Evolutionary conservation across 164 flowering plant genomes (phyloP), one percentile per base, ranked within the genome.

Genomic region (Saururus chinensis): DNA sequence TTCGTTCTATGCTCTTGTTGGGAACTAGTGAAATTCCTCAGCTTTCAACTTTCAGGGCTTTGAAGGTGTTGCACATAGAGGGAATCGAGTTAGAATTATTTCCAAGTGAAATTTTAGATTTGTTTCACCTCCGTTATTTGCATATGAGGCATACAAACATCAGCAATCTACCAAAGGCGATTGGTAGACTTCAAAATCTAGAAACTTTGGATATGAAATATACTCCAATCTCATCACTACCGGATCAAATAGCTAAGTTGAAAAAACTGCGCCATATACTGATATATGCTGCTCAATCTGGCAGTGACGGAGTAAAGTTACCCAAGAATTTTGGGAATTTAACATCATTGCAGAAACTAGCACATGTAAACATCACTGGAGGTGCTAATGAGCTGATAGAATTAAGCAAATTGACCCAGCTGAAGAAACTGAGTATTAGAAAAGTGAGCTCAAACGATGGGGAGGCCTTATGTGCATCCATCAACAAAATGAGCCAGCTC

Each of bases 1-100:
- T 76, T 40, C 80, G 82, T 40, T 66, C 82, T 14, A 55, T 76
- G 22, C 67, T 76, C 40, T 63, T 73, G 7, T 69, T 73, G 51
- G 53, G 61, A 20, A 41, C 71, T 20, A 68, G 60, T 20, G 56
- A 25, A 16, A 54, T 55, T 26, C 57, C 66, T 16, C 21, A 73
- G 17, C 68, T 63, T 19, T 62, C 75, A 26, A 64, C 58, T 22
- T 73, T 70, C 22, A 68, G 49, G 55, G 53, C 77, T 19, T 42
- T 79, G 14, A 74, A 72, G 62, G 77, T 79, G 5, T 63, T 79
- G 11, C 81, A 79, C 53, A 40, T 79, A 22, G 64, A 72, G 67
- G 3, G 66, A 57, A 42, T 17, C n/a, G n/a, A 66, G n/a, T 51
- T 73, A 55, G 78, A 63, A 40, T 25, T 52, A 23, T 3, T 75